phyloP scores from a whole-genome alignment of 2,329 filamentous ascomycete species.

The Blastomyces emzantsi region DNA sequence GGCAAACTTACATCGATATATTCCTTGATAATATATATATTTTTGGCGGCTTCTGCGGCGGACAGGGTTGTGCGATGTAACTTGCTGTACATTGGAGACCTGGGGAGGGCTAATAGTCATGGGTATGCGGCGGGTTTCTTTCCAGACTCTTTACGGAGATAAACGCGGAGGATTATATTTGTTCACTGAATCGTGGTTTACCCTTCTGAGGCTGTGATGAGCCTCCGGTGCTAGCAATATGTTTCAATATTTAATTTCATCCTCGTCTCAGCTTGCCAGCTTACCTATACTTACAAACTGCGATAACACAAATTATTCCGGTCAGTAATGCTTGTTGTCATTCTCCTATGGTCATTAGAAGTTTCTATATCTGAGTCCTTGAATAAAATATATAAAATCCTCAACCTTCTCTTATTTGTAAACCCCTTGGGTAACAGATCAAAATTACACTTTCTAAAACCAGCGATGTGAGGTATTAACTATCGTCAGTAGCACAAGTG shows the following conservation, averaged over 20 bases:
- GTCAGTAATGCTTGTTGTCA: no score
- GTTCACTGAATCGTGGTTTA: no score
- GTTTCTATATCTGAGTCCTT: no score
- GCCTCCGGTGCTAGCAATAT: neutral
- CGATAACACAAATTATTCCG: no score
- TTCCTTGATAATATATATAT: neutral
- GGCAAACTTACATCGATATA: neutral
- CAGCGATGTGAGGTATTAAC: no score
- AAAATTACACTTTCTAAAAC: neutral
- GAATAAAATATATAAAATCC: no score
- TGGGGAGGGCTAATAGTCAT: no score
- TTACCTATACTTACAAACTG: no score
- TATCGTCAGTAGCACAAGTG: neutral
- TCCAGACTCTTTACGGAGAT: no score
- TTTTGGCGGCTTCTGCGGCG: neutral
- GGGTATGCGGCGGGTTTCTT: no score
- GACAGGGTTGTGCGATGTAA: neutral
- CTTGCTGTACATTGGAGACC: neutral
- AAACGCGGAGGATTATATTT: neutral
- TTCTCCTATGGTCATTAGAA: no score
- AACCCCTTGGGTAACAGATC: neutral
- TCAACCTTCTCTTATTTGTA: no score
- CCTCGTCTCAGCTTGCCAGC: neutral
- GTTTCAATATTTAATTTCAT: neutral
- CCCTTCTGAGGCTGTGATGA: neutral